Evolutionary conservation across 2,329 filamentous ascomycete species (phyloP).

Genomic region (Lachnum nothofagi): DNA sequence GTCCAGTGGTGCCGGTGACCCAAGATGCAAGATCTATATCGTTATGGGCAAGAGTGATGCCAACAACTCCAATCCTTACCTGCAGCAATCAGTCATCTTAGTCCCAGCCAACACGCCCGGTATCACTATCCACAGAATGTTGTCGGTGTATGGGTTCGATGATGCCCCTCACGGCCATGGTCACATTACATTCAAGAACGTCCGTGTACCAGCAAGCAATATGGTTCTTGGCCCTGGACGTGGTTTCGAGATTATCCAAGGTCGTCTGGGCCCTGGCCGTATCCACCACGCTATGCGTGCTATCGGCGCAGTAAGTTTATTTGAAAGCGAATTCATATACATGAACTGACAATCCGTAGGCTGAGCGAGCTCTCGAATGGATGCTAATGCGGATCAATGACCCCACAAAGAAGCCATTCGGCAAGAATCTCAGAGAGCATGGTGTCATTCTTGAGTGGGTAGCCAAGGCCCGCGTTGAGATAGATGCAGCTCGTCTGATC

Average conservation of each 20-base stretch:
- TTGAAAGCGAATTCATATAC: neutral
- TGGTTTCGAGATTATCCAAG: conserved; percentile 98
- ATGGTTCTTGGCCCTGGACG: conserved; percentile 89
- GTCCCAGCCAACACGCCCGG: conserved; percentile 77
- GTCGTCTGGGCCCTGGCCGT: conserved; percentile 86
- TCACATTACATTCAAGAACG: conserved; percentile 83
- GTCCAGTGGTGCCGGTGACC: conserved; percentile 92
- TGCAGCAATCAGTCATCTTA: conserved; percentile 87
- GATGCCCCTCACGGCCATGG: conserved; percentile 98
- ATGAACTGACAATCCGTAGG: conserved; percentile 39
- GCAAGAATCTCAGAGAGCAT: conserved; percentile 79
- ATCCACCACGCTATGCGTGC: conserved; percentile 98
- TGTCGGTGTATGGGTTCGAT: conserved; percentile 91
- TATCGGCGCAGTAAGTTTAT: conserved; percentile 66
- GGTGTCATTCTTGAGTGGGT: conserved; percentile 95
- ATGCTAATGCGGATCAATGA: conserved; percentile 94
- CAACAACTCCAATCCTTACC: conserved; percentile 70
- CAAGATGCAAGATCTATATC: conserved; percentile 86
- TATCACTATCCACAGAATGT: conserved; percentile 89
- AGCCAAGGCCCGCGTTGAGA: conserved; percentile 85
- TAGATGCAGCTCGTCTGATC: conserved; percentile 82
- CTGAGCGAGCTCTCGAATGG: conserved; percentile 89
- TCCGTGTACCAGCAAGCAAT: conserved; percentile 76
- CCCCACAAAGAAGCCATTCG: conserved; percentile 82
- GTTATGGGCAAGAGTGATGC: conserved; percentile 93